A percentile compares a stretch with the other conserved stretches of the same genome.
Conservation (phyloP, 257 asterid species). For the Scutellaria minor region DNA sequence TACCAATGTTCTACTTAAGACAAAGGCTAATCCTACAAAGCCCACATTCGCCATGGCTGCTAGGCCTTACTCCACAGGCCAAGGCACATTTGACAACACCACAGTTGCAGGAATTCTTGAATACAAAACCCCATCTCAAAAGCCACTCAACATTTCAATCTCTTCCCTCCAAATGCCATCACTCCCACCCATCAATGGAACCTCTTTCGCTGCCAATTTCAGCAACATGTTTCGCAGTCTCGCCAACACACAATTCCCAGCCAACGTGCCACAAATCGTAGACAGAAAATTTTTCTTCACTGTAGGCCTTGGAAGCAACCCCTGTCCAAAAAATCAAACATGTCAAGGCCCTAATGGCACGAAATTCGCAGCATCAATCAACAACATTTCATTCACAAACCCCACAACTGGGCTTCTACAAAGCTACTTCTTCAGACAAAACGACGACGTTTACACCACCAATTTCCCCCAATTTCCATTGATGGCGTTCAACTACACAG, state of each 20-base stretch:
- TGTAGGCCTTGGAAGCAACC: conserved; percentile 60
- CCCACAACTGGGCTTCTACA: conserved; percentile 63
- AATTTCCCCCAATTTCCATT: conserved; percentile 58
- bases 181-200: conserved; percentile 64
- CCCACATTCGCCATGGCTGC: conserved; percentile 61
- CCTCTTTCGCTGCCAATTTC: conserved; percentile 54
- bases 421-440: conserved; percentile 50
- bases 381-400: conserved; percentile 53
- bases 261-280: conserved; percentile 56
- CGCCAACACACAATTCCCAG: conserved; percentile 58
- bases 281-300: conserved; percentile 63
- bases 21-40: conserved; percentile 40
- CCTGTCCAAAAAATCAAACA: conserved; percentile 54
- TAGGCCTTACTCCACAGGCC: conserved; percentile 64
- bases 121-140: conserved; percentile 32
- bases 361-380: conserved; percentile 63
- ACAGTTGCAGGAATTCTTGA: conserved; percentile 59
- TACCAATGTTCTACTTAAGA: conserved; percentile 57
- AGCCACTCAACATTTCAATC: conserved; percentile 32
- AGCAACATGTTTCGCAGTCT: conserved; percentile 50
- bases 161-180: conserved; percentile 43
- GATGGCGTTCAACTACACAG: conserved; percentile 59
- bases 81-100: conserved; percentile 64
- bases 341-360: conserved; percentile 76
- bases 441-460: conserved; percentile 44